Evolutionary conservation across 1,284 basidiomycete genomes (phyloP), one percentile per base, ranked within the genome.

Genomic region (Ceratobasidium sp.): DNA sequence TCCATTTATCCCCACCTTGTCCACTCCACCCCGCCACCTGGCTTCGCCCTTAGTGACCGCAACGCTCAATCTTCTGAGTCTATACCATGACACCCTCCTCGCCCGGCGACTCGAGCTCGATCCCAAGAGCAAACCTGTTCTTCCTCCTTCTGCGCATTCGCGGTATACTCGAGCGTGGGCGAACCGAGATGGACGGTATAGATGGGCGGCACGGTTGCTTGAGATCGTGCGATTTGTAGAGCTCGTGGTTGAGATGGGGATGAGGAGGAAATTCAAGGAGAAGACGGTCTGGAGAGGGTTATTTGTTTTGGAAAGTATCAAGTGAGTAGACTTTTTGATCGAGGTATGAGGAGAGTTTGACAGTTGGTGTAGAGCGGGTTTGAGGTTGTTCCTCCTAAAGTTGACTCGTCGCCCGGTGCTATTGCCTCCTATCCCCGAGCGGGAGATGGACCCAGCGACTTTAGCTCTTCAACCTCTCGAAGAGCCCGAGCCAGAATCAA

Each of bases 21-120:
- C 45, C 57, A 22, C 27, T 64, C 57, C n/a, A 44, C 44, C 47
- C 48, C 44, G 24, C 41, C 64, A 48, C 19, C 51, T 29, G 19
- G 19, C 17, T 44, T 69, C 74, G 36, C 51, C 66, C 71, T 48
- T 80, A 94, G 92, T 94, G 71, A 91, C 92, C 11, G 87, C 92
- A 22, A 82, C 87, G 57, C 85, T 95, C 80, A 94, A 94, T 83
- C 85, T 90, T 66, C 87, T 91, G 81, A 93, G 91, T 86, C 87
- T 94, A 86, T 96, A 96, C 80, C 95, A 97, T 82, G 95, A 96
- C 81, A 92, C 93, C 1, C 84, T 97, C 14, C 88, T 96, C 47
- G 85, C 89, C 8, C 89, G 87, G 79, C 87, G 93, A 53, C 84
- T 91, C 47, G 88, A 83, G 73, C 79, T 24, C 65, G 87, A 89